Conservation (phyloP, 31 red algal species). For the Asparagopsis taxiformis region DNA sequence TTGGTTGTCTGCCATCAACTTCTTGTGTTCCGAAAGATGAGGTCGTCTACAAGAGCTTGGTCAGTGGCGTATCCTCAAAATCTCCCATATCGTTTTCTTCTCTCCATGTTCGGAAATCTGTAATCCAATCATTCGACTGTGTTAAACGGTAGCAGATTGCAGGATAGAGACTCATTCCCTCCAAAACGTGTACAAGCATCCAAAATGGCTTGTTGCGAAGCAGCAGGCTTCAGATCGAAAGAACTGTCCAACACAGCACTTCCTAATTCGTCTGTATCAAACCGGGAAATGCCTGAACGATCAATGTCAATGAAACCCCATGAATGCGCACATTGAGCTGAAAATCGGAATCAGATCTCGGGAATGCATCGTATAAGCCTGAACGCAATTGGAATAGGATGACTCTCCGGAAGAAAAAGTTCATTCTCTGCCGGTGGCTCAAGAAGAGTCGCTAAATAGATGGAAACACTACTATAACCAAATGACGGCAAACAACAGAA, state of each 20-base stretch:
- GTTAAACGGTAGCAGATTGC: background rate
- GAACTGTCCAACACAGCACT: conserved; percentile 29
- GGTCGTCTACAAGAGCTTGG: conserved; percentile 16
- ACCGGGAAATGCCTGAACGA: conserved; percentile 44
- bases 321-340: conserved; percentile 36
- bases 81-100: conserved; percentile 6
- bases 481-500: conserved; percentile 23
- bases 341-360: background rate
- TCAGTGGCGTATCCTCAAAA: conserved; percentile 25
- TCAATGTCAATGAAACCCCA: conserved; percentile 70
- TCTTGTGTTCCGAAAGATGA: conserved; percentile 26
- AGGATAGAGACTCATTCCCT: background rate
- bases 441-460: conserved; percentile 39
- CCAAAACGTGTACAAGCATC: conserved; percentile 18
- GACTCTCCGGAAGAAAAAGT: conserved; percentile 33
- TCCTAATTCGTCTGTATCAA: conserved; percentile 33
- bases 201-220: conserved; percentile 52
- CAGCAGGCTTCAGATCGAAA: conserved; percentile 56
- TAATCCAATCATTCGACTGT: conserved; percentile 70
- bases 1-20: conserved; percentile 5
- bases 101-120: conserved; percentile 33
- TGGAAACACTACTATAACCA: conserved; percentile 27
- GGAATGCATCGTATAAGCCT: conserved; percentile 24
- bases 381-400: conserved; percentile 22
- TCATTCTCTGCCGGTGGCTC: conserved; percentile 52